Percentiles rank a stretch among this genome's conserved stretches.
Conservation (phyloP, 345 rosid species). For the Aquilaria sinensis region DNA sequence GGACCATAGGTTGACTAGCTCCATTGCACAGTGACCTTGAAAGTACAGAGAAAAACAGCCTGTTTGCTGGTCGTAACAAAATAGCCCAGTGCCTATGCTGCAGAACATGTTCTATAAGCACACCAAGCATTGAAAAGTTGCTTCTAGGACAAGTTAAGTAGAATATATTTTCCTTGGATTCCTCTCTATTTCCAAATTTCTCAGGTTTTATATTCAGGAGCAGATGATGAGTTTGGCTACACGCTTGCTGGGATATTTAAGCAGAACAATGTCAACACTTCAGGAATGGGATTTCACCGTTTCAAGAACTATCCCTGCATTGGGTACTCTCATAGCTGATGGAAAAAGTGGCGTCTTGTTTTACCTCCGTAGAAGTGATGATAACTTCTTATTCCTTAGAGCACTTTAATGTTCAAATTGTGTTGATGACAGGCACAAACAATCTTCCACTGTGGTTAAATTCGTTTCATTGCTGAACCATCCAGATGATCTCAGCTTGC, state of each 20-base stretch:
- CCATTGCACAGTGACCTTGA: not conserved
- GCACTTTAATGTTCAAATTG: constrained; percentile 8
- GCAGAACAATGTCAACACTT: constrained; percentile 68
- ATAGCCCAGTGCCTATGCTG: too few species aligned
- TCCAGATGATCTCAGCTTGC: constrained; percentile 90
- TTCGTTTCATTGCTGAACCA: constrained; percentile 93
- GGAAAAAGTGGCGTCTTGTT: constrained; percentile 97
- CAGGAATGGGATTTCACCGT: constrained; percentile 73
- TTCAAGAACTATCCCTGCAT: constrained; percentile 89
- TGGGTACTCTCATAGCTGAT: constrained; percentile 80
- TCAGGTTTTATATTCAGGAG: constrained; percentile 29
- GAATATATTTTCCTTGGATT: too few species aligned
- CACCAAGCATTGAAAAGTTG: too few species aligned
- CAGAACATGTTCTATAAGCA: too few species aligned
- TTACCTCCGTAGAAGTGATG: constrained; percentile 96
- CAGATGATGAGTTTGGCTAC: constrained; percentile 91
- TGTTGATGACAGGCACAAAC: constrained; percentile 45
- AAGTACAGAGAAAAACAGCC: not conserved
- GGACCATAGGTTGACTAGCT: constrained; percentile 3
- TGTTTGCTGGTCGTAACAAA: too few species aligned
- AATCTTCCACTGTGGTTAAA: constrained; percentile 93
- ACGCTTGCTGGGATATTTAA: constrained; percentile 79
- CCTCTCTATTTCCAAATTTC: not conserved
- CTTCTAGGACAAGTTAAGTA: too few species aligned
- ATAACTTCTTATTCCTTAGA: constrained; percentile 60